A percentile compares a stretch with the other conserved stretches of the same genome.
Conservation (phyloP, 2,329 filamentous ascomycete species). For the Cercospora sojina region DNA sequence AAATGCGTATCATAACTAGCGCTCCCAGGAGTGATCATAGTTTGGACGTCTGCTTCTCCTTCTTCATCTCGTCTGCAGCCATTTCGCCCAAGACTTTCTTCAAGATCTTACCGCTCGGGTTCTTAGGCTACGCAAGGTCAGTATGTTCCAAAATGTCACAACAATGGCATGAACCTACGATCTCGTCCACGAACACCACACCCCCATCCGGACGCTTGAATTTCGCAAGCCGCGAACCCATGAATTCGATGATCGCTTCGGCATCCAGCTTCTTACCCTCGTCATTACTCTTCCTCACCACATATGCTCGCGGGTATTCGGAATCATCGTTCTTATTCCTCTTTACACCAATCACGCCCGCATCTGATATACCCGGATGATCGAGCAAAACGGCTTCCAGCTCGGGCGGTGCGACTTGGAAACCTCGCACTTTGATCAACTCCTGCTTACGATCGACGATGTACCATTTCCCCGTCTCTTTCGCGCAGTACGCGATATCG, state of each 20-base stretch:
- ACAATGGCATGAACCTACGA: slow-evolving; percentile 33
- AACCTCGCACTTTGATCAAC: slow-evolving; percentile 55
- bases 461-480: slow-evolving; percentile 76
- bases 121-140: slow-evolving; percentile 49
- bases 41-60: slow-evolving; percentile 64
- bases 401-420: slow-evolving; percentile 81
- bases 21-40: background rate
- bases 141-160: background rate
- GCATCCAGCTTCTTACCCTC: slow-evolving; percentile 52
- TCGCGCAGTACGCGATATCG: slow-evolving; percentile 66
- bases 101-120: slow-evolving; percentile 62
- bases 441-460: slow-evolving; percentile 81
- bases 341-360: slow-evolving; percentile 73
- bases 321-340: slow-evolving; percentile 55
- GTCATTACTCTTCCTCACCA: slow-evolving; percentile 55
- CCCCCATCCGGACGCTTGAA: slow-evolving; percentile 64
- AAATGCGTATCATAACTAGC: background rate
- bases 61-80: slow-evolving; percentile 70
- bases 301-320: slow-evolving; percentile 64
- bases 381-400: slow-evolving; percentile 75
- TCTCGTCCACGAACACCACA: slow-evolving; percentile 55
- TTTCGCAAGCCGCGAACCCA: slow-evolving; percentile 59
- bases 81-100: slow-evolving; percentile 53
- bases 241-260: slow-evolving; percentile 56
- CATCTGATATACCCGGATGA: slow-evolving; percentile 71